Conservation (phyloP, 768 basidiomycete species). For the Hygrophoropsis aurantiaca region DNA sequence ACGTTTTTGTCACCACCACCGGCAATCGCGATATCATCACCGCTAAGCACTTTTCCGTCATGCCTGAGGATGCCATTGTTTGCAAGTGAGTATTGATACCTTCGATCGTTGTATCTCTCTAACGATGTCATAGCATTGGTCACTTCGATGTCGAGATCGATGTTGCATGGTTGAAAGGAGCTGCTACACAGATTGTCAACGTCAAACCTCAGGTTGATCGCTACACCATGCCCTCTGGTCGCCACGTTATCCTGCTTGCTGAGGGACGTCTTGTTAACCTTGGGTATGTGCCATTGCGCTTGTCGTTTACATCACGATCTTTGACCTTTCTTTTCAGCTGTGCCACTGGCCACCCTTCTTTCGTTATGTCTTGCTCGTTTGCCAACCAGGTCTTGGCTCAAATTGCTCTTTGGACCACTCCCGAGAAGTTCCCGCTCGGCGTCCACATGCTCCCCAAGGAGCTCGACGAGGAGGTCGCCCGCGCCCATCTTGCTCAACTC, state of each 20-base stretch:
- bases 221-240: slow-evolving; percentile 87
- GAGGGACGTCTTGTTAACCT: slow-evolving; percentile 99
- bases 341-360: slow-evolving; percentile 98
- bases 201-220: slow-evolving; percentile 99
- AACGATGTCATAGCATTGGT: slow-evolving; percentile 56
- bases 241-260: slow-evolving; percentile 95
- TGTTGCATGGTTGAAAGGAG: slow-evolving; percentile 96
- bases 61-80: slow-evolving; percentile 99
- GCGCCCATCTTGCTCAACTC: slow-evolving; percentile 88
- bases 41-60: slow-evolving; percentile 84
- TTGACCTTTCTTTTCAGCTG: slow-evolving; percentile 49
- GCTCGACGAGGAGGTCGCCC: slow-evolving; percentile 98
- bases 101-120: slow-evolving; percentile 7
- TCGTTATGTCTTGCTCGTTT: slow-evolving; percentile 99
- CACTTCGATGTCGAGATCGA: slow-evolving; percentile 93
- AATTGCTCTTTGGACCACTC: slow-evolving; percentile 95
- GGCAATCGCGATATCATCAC: slow-evolving; percentile 99
- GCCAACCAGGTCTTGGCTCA: slow-evolving; percentile 98
- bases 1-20: slow-evolving; percentile 97
- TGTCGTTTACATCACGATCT: neutral
- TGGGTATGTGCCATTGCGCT: slow-evolving; percentile 54
- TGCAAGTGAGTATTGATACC: slow-evolving; percentile 75
- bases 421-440: slow-evolving; percentile 90
- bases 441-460: slow-evolving; percentile 99
- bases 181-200: slow-evolving; percentile 80